Conservation (phyloP, 140 eudicot genomes). For the Artemisia princeps region DNA sequence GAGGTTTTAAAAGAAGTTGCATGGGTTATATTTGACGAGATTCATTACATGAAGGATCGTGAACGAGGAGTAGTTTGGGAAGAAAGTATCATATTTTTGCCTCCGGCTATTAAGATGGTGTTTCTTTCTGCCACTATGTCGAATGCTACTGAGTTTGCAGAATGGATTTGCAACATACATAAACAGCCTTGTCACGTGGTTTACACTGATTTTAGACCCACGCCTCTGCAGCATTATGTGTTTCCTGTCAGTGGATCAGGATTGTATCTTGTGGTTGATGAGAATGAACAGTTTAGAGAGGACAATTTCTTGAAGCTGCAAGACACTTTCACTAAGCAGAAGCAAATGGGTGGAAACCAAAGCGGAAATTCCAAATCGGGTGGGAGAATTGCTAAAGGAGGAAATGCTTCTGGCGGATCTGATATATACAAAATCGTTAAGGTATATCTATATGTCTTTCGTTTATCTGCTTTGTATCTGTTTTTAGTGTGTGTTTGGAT, state of each 20-base stretch:
- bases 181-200: conserved; percentile 99
- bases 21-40: conserved; percentile 97
- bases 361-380: conserved; percentile 25
- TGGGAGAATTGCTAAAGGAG: conserved; percentile 81
- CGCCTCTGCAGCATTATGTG: conserved; percentile 90
- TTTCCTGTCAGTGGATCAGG: conserved; percentile 94
- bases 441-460: conserved; percentile 30
- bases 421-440: conserved; percentile 92
- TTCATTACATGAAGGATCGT: conserved; percentile 93
- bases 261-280: conserved; percentile 88
- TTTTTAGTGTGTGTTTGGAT: not conserved
- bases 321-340: conserved; percentile 67
- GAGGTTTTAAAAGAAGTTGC: conserved; percentile 96
- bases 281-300: conserved; percentile 91
- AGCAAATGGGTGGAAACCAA: conserved; percentile 32
- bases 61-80: conserved; percentile 99
- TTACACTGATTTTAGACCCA: conserved; percentile 91
- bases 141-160: conserved; percentile 96
- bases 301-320: conserved; percentile 77
- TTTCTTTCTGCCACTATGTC: conserved; percentile 97
- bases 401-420: conserved; percentile 76
- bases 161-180: conserved; percentile 91
- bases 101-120: conserved; percentile 92
- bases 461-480: conserved; percentile 3
- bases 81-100: conserved; percentile 87